Conservation (phyloP, 2,329 filamentous ascomycete genomes). For the Aspergillus chevalieri region DNA sequence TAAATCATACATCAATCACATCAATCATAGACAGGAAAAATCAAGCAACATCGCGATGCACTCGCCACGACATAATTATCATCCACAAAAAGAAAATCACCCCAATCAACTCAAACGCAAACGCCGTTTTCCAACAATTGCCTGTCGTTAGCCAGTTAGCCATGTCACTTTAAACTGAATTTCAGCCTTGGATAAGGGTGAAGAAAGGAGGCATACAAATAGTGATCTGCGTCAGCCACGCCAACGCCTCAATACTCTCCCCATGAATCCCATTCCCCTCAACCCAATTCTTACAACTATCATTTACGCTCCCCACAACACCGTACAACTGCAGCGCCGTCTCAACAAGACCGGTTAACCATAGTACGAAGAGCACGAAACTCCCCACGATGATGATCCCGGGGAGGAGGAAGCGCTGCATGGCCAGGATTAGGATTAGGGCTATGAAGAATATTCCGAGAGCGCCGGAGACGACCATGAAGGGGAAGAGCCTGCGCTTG, state of each 20-base stretch:
- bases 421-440: slow-evolving; percentile 52
- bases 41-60: slow-evolving; percentile 31
- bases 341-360: slow-evolving; percentile 57
- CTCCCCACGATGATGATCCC: slow-evolving; percentile 54
- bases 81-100: slow-evolving; percentile 61
- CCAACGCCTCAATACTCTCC: slow-evolving; percentile 50
- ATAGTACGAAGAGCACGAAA: slow-evolving; percentile 58
- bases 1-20: background rate
- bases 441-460: slow-evolving; percentile 55
- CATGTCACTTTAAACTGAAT: background rate
- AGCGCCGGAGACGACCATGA: slow-evolving; percentile 53
- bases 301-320: slow-evolving; percentile 49
- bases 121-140: slow-evolving; percentile 58
- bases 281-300: slow-evolving; percentile 55
- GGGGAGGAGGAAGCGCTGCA: slow-evolving; percentile 52
- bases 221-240: slow-evolving; percentile 57
- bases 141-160: slow-evolving; percentile 27
- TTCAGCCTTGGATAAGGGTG: too few species aligned
- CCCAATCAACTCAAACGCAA: slow-evolving; percentile 59
- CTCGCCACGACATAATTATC: slow-evolving; percentile 57
- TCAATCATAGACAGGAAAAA: slow-evolving; percentile 5
- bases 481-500: slow-evolving; percentile 55
- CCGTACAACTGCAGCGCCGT: slow-evolving; percentile 59
- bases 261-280: slow-evolving; percentile 41
- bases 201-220: slow-evolving; percentile 46